Evolutionary conservation across 352 stramenopile genomes (phyloP).

Genomic region (Globisporangium barbulae): DNA sequence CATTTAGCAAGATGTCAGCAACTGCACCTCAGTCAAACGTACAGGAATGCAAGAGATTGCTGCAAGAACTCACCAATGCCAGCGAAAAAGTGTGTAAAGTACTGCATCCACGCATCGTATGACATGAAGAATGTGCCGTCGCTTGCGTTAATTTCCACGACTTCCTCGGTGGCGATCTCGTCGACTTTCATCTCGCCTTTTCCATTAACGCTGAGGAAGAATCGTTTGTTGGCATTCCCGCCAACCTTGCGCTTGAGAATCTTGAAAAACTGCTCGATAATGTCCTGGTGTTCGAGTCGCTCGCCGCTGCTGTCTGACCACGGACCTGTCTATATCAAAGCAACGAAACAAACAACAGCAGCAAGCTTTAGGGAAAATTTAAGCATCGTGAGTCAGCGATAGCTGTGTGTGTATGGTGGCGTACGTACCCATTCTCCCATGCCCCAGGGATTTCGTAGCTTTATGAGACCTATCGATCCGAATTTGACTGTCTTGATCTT

Average conservation of each 20-base stretch:
- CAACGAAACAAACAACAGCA: background rate
- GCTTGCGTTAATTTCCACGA: constrained; percentile 74
- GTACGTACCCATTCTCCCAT: constrained; percentile 87
- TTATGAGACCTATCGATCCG: constrained; percentile 59
- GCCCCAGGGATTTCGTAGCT: constrained; percentile 89
- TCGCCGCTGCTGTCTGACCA: constrained; percentile 85
- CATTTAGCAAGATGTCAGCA: background rate
- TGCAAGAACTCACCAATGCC: constrained; percentile 58
- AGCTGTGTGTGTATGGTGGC: background rate
- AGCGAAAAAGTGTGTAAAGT: constrained; percentile 91
- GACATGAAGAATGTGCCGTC: constrained; percentile 93
- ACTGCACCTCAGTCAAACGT: background rate
- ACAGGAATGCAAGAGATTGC: background rate
- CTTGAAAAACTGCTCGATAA: constrained; percentile 76
- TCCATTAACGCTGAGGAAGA: constrained; percentile 55
- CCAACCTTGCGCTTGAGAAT: constrained; percentile 65
- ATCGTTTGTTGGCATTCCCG: constrained; percentile 56
- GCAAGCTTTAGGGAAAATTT: background rate
- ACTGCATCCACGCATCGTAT: constrained; percentile 82
- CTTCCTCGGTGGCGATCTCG: constrained; percentile 72
- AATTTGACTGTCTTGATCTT: constrained; percentile 61
- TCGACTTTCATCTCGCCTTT: constrained; percentile 51
- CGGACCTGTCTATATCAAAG: constrained; percentile 47
- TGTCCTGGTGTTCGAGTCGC: constrained; percentile 70
- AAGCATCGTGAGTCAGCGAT: background rate